phyloP scores from a whole-genome alignment of 192 early-diverging fungal species.

The Coemansia sp. region DNA sequence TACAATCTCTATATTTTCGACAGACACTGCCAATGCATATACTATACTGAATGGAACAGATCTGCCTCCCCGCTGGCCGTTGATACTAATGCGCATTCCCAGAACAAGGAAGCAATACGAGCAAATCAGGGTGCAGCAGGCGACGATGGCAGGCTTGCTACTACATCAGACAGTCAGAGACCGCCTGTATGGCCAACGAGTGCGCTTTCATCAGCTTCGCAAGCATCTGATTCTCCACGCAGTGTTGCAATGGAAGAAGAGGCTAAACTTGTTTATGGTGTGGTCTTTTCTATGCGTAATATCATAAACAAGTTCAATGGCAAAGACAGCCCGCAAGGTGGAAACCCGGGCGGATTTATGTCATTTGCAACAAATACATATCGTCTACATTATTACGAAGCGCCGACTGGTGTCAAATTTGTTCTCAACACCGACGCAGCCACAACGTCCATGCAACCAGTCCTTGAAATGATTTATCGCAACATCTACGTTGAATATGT shows the following conservation, averaged over 20 bases:
- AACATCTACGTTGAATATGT: conserved; percentile 94
- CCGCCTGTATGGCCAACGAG: conserved; percentile 39
- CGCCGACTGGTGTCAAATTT: conserved; percentile 85
- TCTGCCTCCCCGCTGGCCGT: conserved; percentile 41
- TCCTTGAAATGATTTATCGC: conserved; percentile 79
- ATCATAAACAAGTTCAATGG: conserved; percentile 79
- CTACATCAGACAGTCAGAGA: conserved; percentile 19
- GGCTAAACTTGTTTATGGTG: conserved; percentile 94
- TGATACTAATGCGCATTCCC: conserved; percentile 10
- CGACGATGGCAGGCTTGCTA: conserved; percentile 14
- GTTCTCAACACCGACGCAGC: conserved; percentile 82
- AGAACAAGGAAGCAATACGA: conserved; percentile 14
- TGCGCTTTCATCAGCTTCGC: conserved; percentile 12
- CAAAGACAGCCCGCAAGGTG: conserved; percentile 37
- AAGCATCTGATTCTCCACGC: conserved; percentile 17
- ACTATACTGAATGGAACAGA: conserved; percentile 78
- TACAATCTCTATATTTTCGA: conserved; percentile 94
- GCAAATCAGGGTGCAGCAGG: conserved; percentile 9
- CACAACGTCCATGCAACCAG: conserved; percentile 66
- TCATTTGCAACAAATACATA: conserved; percentile 81
- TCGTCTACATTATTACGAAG: conserved; percentile 90
- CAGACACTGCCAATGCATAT: conserved; percentile 89
- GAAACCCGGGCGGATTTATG: conserved; percentile 49
- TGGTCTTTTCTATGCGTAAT: conserved; percentile 88
- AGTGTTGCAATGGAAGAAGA: conserved; percentile 71